phyloP scores from a whole-genome alignment of 2,329 filamentous ascomycete species.

The Penicillium aurantiogriseum region DNA sequence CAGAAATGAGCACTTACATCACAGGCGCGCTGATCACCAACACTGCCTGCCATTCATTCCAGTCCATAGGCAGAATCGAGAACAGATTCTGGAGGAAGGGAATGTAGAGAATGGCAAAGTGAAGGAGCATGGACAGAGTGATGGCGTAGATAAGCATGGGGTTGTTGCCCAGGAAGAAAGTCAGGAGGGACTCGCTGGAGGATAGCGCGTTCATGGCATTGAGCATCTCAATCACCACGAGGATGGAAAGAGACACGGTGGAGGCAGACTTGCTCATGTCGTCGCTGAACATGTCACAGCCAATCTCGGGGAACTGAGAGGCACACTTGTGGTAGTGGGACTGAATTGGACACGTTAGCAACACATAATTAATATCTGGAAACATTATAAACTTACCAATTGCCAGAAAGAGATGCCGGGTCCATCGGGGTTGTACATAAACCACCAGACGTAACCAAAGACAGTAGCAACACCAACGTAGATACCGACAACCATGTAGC shows the following conservation, averaged over 20 bases:
- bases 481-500: slow-evolving; percentile 91
- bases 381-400: slow-evolving; percentile 53
- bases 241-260: slow-evolving; percentile 83
- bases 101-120: slow-evolving; percentile 90
- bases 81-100: slow-evolving; percentile 87
- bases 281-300: slow-evolving; percentile 87
- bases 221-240: slow-evolving; percentile 99
- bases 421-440: slow-evolving; percentile 89
- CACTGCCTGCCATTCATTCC: slow-evolving; percentile 89
- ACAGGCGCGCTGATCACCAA: slow-evolving; percentile 85
- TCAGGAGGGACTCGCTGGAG: slow-evolving; percentile 89
- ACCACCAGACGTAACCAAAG: slow-evolving; percentile 99
- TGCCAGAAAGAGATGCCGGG: slow-evolving; percentile 91
- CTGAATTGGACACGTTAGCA: slow-evolving; percentile 30
- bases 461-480: slow-evolving; percentile 96
- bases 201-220: slow-evolving; percentile 98
- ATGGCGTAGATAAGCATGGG: slow-evolving; percentile 98
- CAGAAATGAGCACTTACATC: slow-evolving; percentile 62
- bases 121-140: slow-evolving; percentile 83
- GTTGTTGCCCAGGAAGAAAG: slow-evolving; percentile 94
- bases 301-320: slow-evolving; percentile 79
- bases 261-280: slow-evolving; percentile 84
- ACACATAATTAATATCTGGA: slow-evolving; percentile 7
- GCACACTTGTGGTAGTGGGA: slow-evolving; percentile 93
- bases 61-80: slow-evolving; percentile 82